phyloP scores from a whole-genome alignment of 306 rosid genomes.

The Purshia tridentata region DNA sequence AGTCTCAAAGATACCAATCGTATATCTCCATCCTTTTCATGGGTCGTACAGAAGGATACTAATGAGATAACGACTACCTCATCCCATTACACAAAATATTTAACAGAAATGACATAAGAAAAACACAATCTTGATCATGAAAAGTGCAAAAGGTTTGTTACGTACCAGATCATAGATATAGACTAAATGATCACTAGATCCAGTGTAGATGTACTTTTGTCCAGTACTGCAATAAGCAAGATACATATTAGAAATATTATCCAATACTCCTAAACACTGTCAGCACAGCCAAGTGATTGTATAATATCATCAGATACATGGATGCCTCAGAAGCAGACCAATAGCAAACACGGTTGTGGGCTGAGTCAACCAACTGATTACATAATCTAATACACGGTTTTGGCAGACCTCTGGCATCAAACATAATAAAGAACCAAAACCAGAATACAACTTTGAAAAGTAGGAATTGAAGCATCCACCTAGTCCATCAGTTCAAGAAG shows the following conservation, averaged over 20 bases:
- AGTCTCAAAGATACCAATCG: neutral
- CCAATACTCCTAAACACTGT: neutral
- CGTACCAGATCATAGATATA: slow-evolving; percentile 89
- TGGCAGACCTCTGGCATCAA: neutral
- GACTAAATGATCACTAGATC: slow-evolving; percentile 71
- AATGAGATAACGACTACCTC: neutral
- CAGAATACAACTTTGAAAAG: neutral
- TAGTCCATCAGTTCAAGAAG: neutral
- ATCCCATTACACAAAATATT: neutral
- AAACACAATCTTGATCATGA: neutral
- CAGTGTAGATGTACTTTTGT: slow-evolving; percentile 91
- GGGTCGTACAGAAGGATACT: neutral
- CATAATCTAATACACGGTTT: neutral
- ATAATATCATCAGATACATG: neutral
- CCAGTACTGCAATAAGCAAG: slow-evolving; percentile 30
- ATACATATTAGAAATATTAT: neutral
- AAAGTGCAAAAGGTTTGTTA: neutral
- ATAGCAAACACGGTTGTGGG: neutral
- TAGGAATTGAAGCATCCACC: neutral
- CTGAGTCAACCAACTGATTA: neutral
- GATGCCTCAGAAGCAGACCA: neutral
- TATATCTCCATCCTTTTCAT: neutral
- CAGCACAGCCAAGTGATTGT: neutral
- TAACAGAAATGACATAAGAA: neutral
- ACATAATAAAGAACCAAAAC: neutral